phyloP scores from a whole-genome alignment of 106 monocot species.

The Dioscorea zingiberensis region DNA sequence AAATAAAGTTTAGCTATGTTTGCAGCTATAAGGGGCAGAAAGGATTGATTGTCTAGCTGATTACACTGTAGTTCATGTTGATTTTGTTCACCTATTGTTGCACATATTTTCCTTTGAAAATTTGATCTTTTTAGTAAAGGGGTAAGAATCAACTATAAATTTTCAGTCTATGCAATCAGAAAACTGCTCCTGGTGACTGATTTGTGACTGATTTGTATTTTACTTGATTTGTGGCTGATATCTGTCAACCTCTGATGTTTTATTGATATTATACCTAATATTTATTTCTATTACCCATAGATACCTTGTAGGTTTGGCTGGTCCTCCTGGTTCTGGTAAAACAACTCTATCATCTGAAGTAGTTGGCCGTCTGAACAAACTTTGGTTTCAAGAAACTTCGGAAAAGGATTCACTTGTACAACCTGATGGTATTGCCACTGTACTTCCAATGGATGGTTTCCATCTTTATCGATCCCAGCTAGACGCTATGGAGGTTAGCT shows the following conservation, averaged over 20 bases:
- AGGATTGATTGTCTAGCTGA: too few species aligned
- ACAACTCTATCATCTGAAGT: slow-evolving; percentile 73
- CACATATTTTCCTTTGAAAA: not conserved
- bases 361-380: slow-evolving; percentile 51
- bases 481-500: slow-evolving; percentile 77
- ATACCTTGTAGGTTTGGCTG: slow-evolving; percentile 73
- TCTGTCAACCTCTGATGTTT: not conserved
- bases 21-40: too few species aligned
- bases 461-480: slow-evolving; percentile 92
- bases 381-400: slow-evolving; percentile 20
- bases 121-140: too few species aligned
- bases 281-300: slow-evolving; percentile 16
- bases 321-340: slow-evolving; percentile 86
- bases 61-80: not conserved
- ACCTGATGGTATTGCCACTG: slow-evolving; percentile 43
- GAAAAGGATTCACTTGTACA: not conserved
- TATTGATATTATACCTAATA: not conserved
- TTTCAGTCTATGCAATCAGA: too few species aligned
- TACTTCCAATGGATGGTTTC: slow-evolving; percentile 98
- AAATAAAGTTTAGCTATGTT: too few species aligned
- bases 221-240: not conserved
- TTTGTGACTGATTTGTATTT: not conserved
- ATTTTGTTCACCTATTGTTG: not conserved
- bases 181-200: not conserved
- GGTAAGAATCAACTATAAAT: too few species aligned